A percentile compares a stretch with the other conserved stretches of the same genome.
Evolutionary conservation across 1,139 yeast genomes (phyloP).

Genomic region (Candida glucosophila): DNA sequence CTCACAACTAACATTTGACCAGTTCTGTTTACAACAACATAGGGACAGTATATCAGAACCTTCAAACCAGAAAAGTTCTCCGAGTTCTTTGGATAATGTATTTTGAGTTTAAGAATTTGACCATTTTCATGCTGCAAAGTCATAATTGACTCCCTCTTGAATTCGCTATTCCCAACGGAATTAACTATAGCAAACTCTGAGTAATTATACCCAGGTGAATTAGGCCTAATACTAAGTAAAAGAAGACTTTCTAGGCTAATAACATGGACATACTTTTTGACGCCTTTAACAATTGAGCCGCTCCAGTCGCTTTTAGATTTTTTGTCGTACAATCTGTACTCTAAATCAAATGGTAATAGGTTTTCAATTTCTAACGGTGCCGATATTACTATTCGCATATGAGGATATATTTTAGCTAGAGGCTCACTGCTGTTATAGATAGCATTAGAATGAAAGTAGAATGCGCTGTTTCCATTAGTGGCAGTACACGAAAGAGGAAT

Average conservation of each 20-base stretch:
- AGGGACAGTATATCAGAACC: conserved; percentile 76
- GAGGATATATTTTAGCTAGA: conserved; percentile 71
- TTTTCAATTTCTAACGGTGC: conserved; percentile 88
- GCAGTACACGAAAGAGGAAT: conserved; percentile 49
- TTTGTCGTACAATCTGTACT: conserved; percentile 72
- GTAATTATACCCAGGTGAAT: conserved; percentile 52
- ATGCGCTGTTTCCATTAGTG: conserved; percentile 33
- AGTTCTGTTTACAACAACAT: conserved; percentile 73
- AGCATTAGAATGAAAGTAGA: conserved; percentile 71
- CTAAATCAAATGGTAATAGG: conserved; percentile 72
- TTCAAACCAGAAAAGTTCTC: conserved; percentile 43
- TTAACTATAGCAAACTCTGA: conserved; percentile 81
- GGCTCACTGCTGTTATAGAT: conserved; percentile 57
- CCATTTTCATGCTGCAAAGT: conserved; percentile 50
- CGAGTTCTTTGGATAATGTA: conserved; percentile 51
- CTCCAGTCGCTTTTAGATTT: conserved; percentile 65
- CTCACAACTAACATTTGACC: conserved; percentile 54
- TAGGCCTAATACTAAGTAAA: conserved; percentile 63
- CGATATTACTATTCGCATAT: conserved; percentile 66
- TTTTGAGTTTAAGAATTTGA: conserved; percentile 52
- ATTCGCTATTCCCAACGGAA: conserved; percentile 44
- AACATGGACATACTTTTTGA: conserved; percentile 66
- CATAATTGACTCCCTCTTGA: conserved; percentile 47
- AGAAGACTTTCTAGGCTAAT: conserved; percentile 67
- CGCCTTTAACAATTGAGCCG: conserved; percentile 55